These are phyloP conservation scores for Mycena rosella DNA, from an alignment of 768 basidiomycete genomes.

Conservation along the genomic window DNA sequence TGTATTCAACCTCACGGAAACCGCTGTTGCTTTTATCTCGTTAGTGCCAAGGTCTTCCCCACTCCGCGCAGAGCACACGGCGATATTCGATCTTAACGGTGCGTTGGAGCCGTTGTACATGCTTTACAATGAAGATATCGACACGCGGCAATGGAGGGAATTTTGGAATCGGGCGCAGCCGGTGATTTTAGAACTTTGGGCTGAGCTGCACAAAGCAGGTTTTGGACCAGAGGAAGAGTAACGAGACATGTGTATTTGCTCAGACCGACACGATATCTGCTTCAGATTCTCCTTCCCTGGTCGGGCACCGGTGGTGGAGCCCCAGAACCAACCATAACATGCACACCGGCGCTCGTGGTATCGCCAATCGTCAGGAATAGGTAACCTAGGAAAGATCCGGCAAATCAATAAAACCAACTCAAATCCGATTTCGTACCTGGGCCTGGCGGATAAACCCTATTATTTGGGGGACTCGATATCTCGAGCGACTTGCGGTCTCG, in stretches of 20 bases:
- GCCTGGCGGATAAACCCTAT: constrained; percentile 49
- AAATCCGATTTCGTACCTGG: constrained; percentile 33
- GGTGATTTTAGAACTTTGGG: constrained; percentile 19
- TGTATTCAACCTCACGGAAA: constrained; percentile 6
- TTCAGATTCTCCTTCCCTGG: constrained; percentile 23
- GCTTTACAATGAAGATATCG: neutral
- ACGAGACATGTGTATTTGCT: neutral
- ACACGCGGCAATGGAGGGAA: constrained; percentile 16
- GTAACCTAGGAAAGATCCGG: constrained; percentile 1
- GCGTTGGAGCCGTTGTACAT: constrained; percentile 17
- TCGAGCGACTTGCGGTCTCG: constrained; percentile 44
- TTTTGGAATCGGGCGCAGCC: constrained; percentile 32
- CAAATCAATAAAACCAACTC: neutral
- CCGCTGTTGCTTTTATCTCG: neutral
- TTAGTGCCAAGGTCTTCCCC: constrained; percentile 4
- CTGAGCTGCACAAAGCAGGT: constrained; percentile 24
- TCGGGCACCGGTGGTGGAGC: constrained; percentile 30
- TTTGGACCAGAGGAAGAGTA: constrained; percentile 12
- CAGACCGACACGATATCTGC: neutral
- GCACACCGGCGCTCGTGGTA: constrained; percentile 16
- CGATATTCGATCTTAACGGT: constrained; percentile 14
- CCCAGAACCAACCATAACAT: constrained; percentile 33
- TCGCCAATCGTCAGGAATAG: constrained; percentile 29
- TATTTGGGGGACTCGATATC: constrained; percentile 51
- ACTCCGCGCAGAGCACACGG: constrained; percentile 5